Evolutionary conservation across 140 eudicot genomes (phyloP).

Genomic region (Oenanthe javanica): DNA sequence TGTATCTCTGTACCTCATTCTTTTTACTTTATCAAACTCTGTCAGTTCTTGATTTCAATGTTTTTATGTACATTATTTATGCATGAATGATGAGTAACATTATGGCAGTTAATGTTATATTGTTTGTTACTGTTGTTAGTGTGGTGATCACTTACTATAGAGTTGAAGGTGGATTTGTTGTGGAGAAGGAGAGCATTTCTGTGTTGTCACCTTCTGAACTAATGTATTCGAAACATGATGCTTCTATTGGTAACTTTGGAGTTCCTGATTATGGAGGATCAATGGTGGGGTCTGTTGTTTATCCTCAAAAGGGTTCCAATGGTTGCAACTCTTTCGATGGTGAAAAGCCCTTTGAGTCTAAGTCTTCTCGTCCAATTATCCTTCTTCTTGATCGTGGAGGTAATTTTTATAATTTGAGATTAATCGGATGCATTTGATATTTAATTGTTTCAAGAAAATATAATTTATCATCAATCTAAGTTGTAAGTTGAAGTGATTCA

Average conservation of each 20-base stretch:
- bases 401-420: not conserved
- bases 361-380: constrained; percentile 58
- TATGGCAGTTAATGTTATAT: not conserved
- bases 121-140: not conserved
- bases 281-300: constrained; percentile 64
- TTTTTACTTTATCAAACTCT: not conserved
- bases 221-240: constrained; percentile 55
- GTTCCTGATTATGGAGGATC: constrained; percentile 89
- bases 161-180: constrained; percentile 42
- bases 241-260: constrained; percentile 83
- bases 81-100: not conserved
- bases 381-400: constrained; percentile 99
- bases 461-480: not conserved
- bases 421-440: no score
- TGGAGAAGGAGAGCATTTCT: constrained; percentile 71
- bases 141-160: not conserved
- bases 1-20: not conserved
- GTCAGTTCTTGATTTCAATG: not conserved
- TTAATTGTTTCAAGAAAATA: no score
- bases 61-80: not conserved
- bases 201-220: constrained; percentile 48
- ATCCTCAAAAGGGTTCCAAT: constrained; percentile 44
- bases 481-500: not conserved
- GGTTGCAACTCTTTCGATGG: constrained; percentile 69
- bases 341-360: constrained; percentile 71